phyloP scores from a whole-genome alignment of 2,329 filamentous ascomycete genomes.

The Colletotrichum sansevieriae region DNA sequence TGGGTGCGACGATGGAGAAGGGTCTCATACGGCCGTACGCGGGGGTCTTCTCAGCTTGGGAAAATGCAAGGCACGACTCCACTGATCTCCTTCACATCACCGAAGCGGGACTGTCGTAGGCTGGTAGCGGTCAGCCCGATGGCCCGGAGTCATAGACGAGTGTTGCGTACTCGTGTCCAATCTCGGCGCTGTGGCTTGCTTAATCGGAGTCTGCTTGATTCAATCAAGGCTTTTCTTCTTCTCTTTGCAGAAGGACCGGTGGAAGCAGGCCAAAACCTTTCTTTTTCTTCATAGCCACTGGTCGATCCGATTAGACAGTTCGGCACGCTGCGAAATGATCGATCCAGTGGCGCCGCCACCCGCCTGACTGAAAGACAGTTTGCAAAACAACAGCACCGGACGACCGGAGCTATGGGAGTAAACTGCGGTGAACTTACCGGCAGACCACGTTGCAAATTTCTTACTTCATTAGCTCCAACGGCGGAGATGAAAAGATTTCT shows the following conservation, averaged over 20 bases:
- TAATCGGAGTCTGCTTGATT: not conserved
- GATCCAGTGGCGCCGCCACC: slow-evolving; percentile 30
- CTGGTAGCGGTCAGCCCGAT: slow-evolving; percentile 2
- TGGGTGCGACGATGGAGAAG: not conserved
- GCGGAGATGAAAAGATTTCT: not conserved
- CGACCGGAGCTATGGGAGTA: not conserved
- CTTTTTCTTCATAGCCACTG: not conserved
- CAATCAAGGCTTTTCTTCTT: not conserved
- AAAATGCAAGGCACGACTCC: not conserved
- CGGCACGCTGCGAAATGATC: slow-evolving; percentile 12
- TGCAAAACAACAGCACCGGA: not conserved
- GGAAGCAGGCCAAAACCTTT: not conserved
- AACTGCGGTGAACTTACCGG: not conserved
- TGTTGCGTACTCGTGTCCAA: slow-evolving; percentile 6
- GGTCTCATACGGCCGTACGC: slow-evolving; percentile 10
- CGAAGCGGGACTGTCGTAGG: too few relatives aligned
- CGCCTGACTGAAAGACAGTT: slow-evolving; percentile 11
- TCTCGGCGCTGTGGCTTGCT: not conserved
- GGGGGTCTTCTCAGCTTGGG: not conserved
- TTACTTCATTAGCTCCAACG: slow-evolving; percentile 7
- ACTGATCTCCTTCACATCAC: not conserved
- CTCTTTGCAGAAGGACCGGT: not conserved
- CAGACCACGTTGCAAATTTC: not conserved
- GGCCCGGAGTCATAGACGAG: slow-evolving; percentile 4
- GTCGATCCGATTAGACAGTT: slow-evolving; percentile 9